phyloP scores from a whole-genome alignment of 2,329 filamentous ascomycete species.

The Hymenoscyphus occultus region DNA sequence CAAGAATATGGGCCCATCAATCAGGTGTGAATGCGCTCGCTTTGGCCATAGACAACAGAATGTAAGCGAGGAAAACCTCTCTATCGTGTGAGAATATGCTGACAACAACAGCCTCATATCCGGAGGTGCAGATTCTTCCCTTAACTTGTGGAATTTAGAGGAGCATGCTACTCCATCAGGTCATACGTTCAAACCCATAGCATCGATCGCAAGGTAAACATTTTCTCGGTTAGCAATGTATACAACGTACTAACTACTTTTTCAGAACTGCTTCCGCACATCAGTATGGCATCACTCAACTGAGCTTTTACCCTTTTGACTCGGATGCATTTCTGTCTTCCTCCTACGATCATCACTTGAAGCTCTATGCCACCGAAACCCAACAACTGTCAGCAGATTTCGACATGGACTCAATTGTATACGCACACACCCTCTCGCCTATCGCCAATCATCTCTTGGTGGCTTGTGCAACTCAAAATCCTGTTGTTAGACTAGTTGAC shows the following conservation, averaged over 20 bases:
- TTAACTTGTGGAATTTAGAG: conserved; percentile 87
- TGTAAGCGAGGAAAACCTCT: conserved; percentile 46
- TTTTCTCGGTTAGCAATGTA: background rate
- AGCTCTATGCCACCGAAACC: conserved; percentile 67
- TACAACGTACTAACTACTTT: conserved; percentile 9
- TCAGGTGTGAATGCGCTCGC: conserved; percentile 77
- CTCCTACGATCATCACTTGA: conserved; percentile 75
- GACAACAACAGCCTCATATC: conserved; percentile 63
- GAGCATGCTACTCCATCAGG: conserved; percentile 41
- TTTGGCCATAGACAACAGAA: conserved; percentile 78
- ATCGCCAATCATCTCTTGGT: conserved; percentile 73
- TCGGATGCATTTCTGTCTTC: conserved; percentile 71
- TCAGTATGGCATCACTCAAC: conserved; percentile 70
- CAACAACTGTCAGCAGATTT: conserved; percentile 63
- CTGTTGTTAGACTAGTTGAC: conserved; percentile 80
- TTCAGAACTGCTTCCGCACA: conserved; percentile 43
- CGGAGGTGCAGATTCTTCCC: conserved; percentile 78
- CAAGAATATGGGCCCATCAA: conserved; percentile 60
- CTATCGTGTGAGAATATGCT: conserved; percentile 7
- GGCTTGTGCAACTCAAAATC: conserved; percentile 84
- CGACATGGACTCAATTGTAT: conserved; percentile 64
- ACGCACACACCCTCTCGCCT: conserved; percentile 75
- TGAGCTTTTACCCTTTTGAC: conserved; percentile 79
- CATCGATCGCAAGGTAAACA: conserved; percentile 45
- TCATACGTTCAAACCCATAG: conserved; percentile 54